These are phyloP conservation scores for Basipetospora chlamydospora DNA, from an alignment of 2,329 filamentous ascomycete species.

Conservation along the genomic window DNA sequence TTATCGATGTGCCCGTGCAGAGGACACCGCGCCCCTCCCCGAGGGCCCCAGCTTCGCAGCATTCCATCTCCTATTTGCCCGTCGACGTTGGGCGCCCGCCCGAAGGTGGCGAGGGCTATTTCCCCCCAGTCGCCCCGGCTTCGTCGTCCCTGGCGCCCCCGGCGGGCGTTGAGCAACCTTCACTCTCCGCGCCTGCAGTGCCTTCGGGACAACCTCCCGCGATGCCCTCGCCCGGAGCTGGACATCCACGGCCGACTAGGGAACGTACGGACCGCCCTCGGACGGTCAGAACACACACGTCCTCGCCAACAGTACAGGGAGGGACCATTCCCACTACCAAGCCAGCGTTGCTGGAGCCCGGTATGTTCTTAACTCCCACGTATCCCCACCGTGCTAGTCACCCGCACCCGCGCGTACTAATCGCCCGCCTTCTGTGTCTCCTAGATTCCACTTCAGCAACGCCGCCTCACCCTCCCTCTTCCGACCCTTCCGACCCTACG, in stretches of 20 bases:
- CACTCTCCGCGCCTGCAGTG: slow-evolving; percentile 38
- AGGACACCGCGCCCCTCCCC: slow-evolving; percentile 74
- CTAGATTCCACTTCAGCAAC: no score
- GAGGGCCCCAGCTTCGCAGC: slow-evolving; percentile 30
- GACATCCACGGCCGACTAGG: slow-evolving; percentile 13
- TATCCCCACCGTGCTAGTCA: no score
- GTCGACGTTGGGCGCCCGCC: slow-evolving; percentile 49
- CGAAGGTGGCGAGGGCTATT: slow-evolving; percentile 67
- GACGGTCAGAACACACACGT: neutral
- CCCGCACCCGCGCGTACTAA: no score
- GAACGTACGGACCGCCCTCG: slow-evolving; percentile 1
- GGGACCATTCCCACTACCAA: no score
- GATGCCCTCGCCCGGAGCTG: slow-evolving; percentile 69
- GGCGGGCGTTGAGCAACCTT: slow-evolving; percentile 11
- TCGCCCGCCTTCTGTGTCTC: no score
- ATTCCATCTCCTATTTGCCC: slow-evolving; percentile 30
- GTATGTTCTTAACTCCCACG: no score
- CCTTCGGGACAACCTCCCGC: slow-evolving; percentile 66
- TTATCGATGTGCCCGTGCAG: slow-evolving; percentile 72
- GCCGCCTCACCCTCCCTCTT: neutral
- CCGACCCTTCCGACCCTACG: slow-evolving; percentile 1
- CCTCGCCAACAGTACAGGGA: neutral
- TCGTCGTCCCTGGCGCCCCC: slow-evolving; percentile 22
- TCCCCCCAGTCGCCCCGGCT: slow-evolving; percentile 43
- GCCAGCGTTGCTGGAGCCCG: no score